Evolutionary conservation across 768 basidiomycete species (phyloP).

Genomic region (Tulasnella sp.): DNA sequence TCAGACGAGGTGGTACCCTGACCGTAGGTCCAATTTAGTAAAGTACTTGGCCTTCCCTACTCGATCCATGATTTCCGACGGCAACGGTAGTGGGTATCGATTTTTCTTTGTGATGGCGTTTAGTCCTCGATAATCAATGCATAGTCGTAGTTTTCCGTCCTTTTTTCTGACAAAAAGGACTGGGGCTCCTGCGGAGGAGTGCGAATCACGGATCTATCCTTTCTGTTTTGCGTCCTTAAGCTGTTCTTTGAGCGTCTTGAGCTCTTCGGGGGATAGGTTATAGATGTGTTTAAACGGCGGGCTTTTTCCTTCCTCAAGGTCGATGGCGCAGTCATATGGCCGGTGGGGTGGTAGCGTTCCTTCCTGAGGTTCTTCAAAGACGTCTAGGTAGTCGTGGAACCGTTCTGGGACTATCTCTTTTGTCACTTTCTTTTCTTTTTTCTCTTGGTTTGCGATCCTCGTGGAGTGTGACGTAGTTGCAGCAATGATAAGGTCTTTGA

Average conservation of each 20-base stretch:
- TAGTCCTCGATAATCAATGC: neutral
- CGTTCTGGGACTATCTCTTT: neutral
- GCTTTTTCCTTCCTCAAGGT: neutral
- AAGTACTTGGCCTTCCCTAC: slow-evolving; percentile 15
- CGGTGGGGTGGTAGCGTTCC: neutral
- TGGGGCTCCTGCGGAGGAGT: slow-evolving; percentile 17
- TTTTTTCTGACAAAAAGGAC: slow-evolving; percentile 22
- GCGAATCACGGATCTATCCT: slow-evolving; percentile 13
- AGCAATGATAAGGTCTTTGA: no score
- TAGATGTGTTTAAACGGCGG: neutral
- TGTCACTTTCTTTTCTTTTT: neutral
- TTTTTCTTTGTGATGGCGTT: neutral
- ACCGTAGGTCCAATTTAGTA: slow-evolving; percentile 19
- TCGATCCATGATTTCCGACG: slow-evolving; percentile 13
- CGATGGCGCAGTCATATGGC: neutral
- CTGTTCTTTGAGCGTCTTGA: no score
- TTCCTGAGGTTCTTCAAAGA: neutral
- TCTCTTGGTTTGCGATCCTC: no score
- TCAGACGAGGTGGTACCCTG: slow-evolving; percentile 20
- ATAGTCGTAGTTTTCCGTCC: slow-evolving; percentile 17
- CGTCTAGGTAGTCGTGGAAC: neutral
- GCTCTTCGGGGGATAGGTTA: neutral
- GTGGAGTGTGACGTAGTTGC: no score
- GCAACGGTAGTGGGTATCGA: neutral
- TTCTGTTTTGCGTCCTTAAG: slow-evolving; percentile 20